phyloP scores from a whole-genome alignment of 2,329 filamentous ascomycete genomes.

The Aspergillus amoenus region DNA sequence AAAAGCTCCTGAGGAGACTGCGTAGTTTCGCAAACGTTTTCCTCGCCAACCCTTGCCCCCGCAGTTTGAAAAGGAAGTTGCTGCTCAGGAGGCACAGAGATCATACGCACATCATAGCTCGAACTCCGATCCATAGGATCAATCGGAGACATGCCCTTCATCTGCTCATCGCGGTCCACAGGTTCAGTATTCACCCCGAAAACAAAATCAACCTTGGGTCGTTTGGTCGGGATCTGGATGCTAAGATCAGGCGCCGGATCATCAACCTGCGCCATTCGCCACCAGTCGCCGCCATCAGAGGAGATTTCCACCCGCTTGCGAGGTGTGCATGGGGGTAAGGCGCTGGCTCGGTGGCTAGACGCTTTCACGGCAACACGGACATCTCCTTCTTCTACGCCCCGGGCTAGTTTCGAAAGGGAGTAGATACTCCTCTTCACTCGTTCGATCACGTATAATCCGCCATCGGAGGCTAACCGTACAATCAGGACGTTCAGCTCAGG shows the following conservation, averaged over 20 bases:
- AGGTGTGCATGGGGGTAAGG: conserved; percentile 5
- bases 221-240: conserved; percentile 18
- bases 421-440: conserved; percentile 41
- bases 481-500: conserved; percentile 33
- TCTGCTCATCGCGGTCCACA: conserved; percentile 3
- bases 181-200: conserved; percentile 23
- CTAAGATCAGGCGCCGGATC: conserved; percentile 25
- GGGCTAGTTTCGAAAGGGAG: conserved; percentile 37
- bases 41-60: conserved; percentile 9
- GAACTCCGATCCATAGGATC: conserved; percentile 18
- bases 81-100: conserved; percentile 15
- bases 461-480: conserved; percentile 29
- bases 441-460: conserved; percentile 40
- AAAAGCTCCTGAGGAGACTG: conserved; percentile 38
- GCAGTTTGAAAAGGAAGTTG: conserved; percentile 13
- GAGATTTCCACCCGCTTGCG: background rate
- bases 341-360: conserved; percentile 19
- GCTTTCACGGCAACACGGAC: conserved; percentile 39
- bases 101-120: conserved; percentile 9
- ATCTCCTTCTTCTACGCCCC: conserved; percentile 38
- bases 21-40: conserved; percentile 12
- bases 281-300: conserved; percentile 28
- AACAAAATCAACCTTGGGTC: conserved; percentile 28
- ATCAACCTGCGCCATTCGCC: conserved; percentile 35
- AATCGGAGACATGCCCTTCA: conserved; percentile 19